Base-by-base conservation (phyloP, 257 asterid genomes). In the Penstemon davidsonii region DNA sequence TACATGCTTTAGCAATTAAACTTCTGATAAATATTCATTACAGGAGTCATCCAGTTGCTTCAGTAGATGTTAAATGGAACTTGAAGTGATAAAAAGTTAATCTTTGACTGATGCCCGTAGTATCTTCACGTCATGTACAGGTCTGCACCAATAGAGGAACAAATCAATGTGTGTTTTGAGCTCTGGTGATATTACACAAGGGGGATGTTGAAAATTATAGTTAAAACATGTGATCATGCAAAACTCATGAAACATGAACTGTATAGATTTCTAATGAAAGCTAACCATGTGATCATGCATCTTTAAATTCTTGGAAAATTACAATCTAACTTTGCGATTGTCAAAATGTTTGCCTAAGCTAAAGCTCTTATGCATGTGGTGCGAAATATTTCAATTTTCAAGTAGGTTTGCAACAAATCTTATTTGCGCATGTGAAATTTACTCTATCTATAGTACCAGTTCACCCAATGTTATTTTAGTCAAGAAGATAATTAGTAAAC, bases 71-170 rank as follows among this genome's bases (percentile, higher is more conserved):
- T 25, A 25, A 25, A 25, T 25, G 33, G 33, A 25, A 25, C 33
- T 25, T 25, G 33, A 25, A 25, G 33, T 25, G 33, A 25, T 25
- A 25, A 36, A 12, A 55, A n/a, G 62, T 87, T 78, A 92, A 46
- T 89, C 95, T 66, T 76, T 83, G 55, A 89, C 87, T 3, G 62
- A 58, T 3, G 95, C 80, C 60, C 96, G 83, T 47, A 92, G 86
- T 74, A 92, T 87, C 91, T 76, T 92, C 76, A 92, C 98, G 55
- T 89, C 98, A 72, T 87, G 96, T 52, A 86, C 67, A 68, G 96
- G 96, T 79, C 97, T 91, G 95, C 75, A 78, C 12, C 45, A 37
- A 68, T 56, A 67, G 25, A 41, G 68, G 39, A 73, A 19, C 47
- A 18, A 61, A 52, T 63, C 50, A 64, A 11, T 13, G 46, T 43